Percentiles rank a stretch among this genome's conserved stretches.
phyloP scores from a whole-genome alignment of 768 basidiomycete genomes.

The Gyrodon lividus region DNA sequence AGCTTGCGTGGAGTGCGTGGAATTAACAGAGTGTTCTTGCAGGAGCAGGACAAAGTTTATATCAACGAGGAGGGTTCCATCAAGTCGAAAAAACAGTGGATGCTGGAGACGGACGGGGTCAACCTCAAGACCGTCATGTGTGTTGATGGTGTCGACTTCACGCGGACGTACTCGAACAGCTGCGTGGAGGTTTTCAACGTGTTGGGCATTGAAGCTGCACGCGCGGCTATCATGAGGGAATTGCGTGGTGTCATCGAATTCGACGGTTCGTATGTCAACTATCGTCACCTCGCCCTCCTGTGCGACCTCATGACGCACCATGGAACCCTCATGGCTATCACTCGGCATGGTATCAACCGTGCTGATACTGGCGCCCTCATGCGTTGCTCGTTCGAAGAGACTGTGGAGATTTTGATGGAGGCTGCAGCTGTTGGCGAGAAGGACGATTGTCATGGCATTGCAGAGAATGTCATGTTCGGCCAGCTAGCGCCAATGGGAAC shows the following conservation, averaged over 20 bases:
- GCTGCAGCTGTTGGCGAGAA: conserved; percentile 97
- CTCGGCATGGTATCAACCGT: conserved; percentile 98
- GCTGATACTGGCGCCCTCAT: conserved; percentile 99
- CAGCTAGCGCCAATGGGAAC: conserved; percentile 99
- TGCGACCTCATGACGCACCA: conserved; percentile 99
- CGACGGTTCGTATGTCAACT: conserved; percentile 99
- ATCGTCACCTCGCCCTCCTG: conserved; percentile 92
- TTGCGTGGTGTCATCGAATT: conserved; percentile 96
- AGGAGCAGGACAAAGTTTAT: conserved; percentile 78
- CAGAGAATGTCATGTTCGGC: conserved; percentile 99
- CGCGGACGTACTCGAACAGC: conserved; percentile 94
- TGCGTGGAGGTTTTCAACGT: conserved; percentile 94
- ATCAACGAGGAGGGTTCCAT: conserved; percentile 66
- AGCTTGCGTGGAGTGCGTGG: conserved; percentile 89
- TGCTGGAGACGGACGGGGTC: conserved; percentile 94
- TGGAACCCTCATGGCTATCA: conserved; percentile 95
- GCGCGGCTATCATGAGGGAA: conserved; percentile 92
- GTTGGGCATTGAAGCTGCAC: conserved; percentile 95
- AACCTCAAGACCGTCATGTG: conserved; percentile 95
- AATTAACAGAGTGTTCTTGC: conserved; percentile 91
- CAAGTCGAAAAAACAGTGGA: conserved; percentile 77
- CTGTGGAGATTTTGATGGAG: conserved; percentile 98
- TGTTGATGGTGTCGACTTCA: conserved; percentile 92
- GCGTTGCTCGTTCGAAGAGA: conserved; percentile 99
- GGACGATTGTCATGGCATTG: conserved; percentile 96